Base-by-base conservation (phyloP, 2,329 filamentous ascomycete genomes). In the Paracoccidioides brasiliensis region DNA sequence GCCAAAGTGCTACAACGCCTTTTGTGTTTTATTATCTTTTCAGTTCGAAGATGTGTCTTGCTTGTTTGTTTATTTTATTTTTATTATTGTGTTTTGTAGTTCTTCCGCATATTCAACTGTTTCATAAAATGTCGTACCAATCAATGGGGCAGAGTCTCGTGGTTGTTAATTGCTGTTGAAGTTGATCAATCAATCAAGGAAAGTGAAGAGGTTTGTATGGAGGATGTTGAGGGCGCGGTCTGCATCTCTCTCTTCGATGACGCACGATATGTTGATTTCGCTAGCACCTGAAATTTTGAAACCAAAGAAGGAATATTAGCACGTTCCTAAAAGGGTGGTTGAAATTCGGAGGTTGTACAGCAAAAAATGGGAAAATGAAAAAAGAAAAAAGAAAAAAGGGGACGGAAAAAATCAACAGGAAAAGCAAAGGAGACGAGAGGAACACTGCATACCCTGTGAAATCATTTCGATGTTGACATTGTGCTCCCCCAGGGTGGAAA, bases 401-500 rank as follows among this genome's bases (percentile, higher is more conserved):
- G n/a, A n/a, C n/a, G n/a, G n/a, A n/a, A n/a, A 28, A 15, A n/a
- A 37, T 33, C 7, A 43, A 43, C n/a, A 44, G 53, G 40, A 33
- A 41, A 37, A 30, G 46, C 5, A n/a, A 38, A 10, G 22, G 37
- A 35, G 30, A 57, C 53, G 60, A 52, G 42, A 57, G n/a, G n/a
- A n/a, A n/a, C n/a, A 55, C 53, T 37, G 63, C 77, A 66, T 78
- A 91, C 93, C 93, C 75, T 98, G 93, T 30, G 89, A 95, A 63
- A 98, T 98, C 93, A 98, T 98, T 74, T 98, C 93, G 63, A 98
- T 89, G 69, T 98, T 98, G 67, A 98, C 84, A 64, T 88, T 87
- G 69, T 95, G 86, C 68, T 96, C 88, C 45, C 93, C 93, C 15
- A 98, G 77, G 1, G 90, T 94, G 50, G 86, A 88, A 72, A 98